Evolutionary conservation across 257 asterid genomes (phyloP), one percentile per base, ranked within the genome.

Genomic region (Jasminum sambac): DNA sequence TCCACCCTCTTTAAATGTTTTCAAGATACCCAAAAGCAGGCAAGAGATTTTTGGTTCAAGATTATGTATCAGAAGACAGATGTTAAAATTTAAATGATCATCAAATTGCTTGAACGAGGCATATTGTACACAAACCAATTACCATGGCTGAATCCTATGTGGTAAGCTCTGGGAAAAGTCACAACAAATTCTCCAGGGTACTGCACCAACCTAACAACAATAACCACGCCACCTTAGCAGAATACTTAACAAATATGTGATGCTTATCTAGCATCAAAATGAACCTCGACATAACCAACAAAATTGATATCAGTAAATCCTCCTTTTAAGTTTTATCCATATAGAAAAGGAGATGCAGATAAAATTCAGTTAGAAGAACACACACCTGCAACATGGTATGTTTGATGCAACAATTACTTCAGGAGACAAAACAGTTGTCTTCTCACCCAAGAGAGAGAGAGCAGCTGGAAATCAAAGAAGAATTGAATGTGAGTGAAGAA

Each of bases 141-240:
- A 94, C 99, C 99, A 69, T 94, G 99, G 84, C 98, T 91, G 89
- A 91, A 91, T 70, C 99, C 99, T 63, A 91, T 85, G 78, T 94
- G 99, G 81, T 95, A 95, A 42, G 99, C 98, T 90, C 99, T 88
- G 12, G 99, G 99, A 76, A 95, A 95, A 72, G 99, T 95, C 80
- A 95, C 97, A 16, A 95, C 97, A 77, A 88, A 95, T 78, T 95
- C 99, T 74, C 99, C 99, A 83, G 98, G 98, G 72, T 95, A 80
- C 87, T 95, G 99, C 73, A 95, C 95, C 85, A 95, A 80, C 96
- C 99, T 95, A 75, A 65, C 69, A 77, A 78, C 41, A 36, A 68
- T 12, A 76, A 64, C 39, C 73, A 74, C 19, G 60, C 60, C 66
- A 63, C 34, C 66, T 85, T 78, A 85, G 82, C 42, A 57, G 64